phyloP scores from a whole-genome alignment of 2,329 filamentous ascomycete species.

The Dryadomyces sulphureus region DNA sequence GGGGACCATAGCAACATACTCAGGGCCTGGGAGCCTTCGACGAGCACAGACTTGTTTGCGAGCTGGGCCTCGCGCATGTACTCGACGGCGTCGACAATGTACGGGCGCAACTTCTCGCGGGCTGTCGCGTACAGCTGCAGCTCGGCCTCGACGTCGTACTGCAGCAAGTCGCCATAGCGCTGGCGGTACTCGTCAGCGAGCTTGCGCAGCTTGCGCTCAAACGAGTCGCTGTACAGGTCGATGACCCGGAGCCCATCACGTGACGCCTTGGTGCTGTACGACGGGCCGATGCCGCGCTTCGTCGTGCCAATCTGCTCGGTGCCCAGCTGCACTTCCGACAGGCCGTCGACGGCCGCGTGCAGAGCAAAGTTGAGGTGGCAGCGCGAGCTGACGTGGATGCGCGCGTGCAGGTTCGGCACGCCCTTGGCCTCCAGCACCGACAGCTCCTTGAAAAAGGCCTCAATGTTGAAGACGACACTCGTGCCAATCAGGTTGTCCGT shows the following conservation, averaged over 20 bases:
- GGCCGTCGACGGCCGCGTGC: constrained; percentile 51
- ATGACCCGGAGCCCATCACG: constrained; percentile 51
- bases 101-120: constrained; percentile 40
- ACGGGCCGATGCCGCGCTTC: constrained; percentile 11
- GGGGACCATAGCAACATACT: constrained; percentile 1
- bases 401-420: constrained; percentile 22
- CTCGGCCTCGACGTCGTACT: constrained; percentile 56
- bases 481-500: constrained; percentile 64
- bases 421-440: constrained; percentile 24
- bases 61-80: constrained; percentile 38
- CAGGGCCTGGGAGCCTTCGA: constrained; percentile 36
- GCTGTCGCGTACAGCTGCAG: constrained; percentile 45
- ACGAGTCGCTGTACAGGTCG: constrained; percentile 54
- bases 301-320: constrained; percentile 14
- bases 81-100: constrained; percentile 47
- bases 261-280: constrained; percentile 38
- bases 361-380: constrained; percentile 51
- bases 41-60: constrained; percentile 37
- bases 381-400: constrained; percentile 49
- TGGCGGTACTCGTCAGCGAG: constrained; percentile 51
- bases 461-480: constrained; percentile 50
- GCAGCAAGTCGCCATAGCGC: constrained; percentile 43
- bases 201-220: constrained; percentile 49
- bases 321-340: constrained; percentile 24
- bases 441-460: constrained; percentile 27